Conservation (phyloP, 192 early-diverging fungal species). For the Coemansia sp. region DNA sequence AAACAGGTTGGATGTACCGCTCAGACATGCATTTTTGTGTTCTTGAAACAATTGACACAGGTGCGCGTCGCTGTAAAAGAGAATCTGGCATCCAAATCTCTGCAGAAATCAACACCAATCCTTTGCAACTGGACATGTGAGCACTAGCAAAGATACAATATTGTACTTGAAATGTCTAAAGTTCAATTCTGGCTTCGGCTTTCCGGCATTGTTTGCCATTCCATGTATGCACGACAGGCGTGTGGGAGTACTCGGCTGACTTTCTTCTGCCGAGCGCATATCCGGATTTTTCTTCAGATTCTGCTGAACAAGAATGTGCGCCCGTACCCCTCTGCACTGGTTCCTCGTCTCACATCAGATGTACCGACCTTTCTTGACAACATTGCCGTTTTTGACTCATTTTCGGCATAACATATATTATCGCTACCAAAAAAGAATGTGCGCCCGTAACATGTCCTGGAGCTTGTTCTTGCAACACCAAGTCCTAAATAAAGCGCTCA, state of each 20-base stretch:
- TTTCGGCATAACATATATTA: too few relatives aligned
- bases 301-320: too few relatives aligned
- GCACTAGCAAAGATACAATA: background rate
- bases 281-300: too few relatives aligned
- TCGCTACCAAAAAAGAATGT: conserved; percentile 18
- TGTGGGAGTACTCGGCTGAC: background rate
- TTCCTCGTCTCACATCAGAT: too few relatives aligned
- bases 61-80: background rate
- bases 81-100: background rate
- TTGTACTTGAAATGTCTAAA: background rate
- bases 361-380: too few relatives aligned
- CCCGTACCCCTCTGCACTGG: too few relatives aligned
- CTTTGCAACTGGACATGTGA: background rate
- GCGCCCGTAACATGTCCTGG: conserved; percentile 39
- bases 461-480: conserved; percentile 20
- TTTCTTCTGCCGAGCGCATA: conserved; percentile 2
- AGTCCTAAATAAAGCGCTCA: conserved; percentile 35
- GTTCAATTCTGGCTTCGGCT: conserved; percentile 3
- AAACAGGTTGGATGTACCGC: background rate
- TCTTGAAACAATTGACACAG: background rate
- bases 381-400: too few relatives aligned
- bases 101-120: background rate
- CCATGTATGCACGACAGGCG: conserved; percentile 15
- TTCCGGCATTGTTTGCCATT: conserved; percentile 13
- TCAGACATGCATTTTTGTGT: background rate